Evolutionary conservation across 768 basidiomycete genomes (phyloP), one percentile per base, ranked within the genome.

Genomic region (Hericium alpestre): DNA sequence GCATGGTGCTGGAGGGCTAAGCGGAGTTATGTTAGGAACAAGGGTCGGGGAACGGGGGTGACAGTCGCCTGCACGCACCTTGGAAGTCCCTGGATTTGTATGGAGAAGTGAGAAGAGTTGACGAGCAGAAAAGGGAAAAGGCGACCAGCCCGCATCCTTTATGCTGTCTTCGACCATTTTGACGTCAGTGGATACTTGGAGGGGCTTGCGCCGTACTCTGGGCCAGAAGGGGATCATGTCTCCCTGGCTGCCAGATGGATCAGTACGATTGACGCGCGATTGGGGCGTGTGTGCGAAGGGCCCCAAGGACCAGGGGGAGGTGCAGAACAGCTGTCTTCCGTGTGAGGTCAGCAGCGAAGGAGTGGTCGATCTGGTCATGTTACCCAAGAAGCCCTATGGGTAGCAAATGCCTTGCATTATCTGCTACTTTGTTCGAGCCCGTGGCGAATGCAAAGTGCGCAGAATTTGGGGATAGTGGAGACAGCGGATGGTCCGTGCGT

Each of bases 401-500:
- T 7, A 8, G 8, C 8, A 32, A 32, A 32, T 9, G 8, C 32
- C 32, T 32, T 32, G 32, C 32, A 9, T 32, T 32, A 32, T 32
- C 6, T 32, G 32, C 27, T 32, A 3, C 6, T 32, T 32, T 32
- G 1, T 32, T 32, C 43, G 43, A 18, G 43, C 43, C 18, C n/a
- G 43, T n/a, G 1, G 41, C n/a, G n/a, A n/a, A 46, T 46, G 43
- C n/a, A 38, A 22, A 37, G 23, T 10, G 25, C 38, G 38, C 48
- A 22, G 23, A 49, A 32, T 4, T 32, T 32, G 4, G 6, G 20
- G 43, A 11, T n/a, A 37, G n/a, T 25, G 2, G 51, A 7, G 39
- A 38, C 22, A 18, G 40, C 39, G 16, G 58, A 13, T 67, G 76
- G 75, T 70, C 75, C 60, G 74, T 77, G 77, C 76, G 76, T 77